Percentiles rank a stretch among this genome's conserved stretches.
These are phyloP conservation scores for Talaromyces ruber DNA, from an alignment of 495 filamentous ascomycete genomes.

Conservation along the genomic window DNA sequence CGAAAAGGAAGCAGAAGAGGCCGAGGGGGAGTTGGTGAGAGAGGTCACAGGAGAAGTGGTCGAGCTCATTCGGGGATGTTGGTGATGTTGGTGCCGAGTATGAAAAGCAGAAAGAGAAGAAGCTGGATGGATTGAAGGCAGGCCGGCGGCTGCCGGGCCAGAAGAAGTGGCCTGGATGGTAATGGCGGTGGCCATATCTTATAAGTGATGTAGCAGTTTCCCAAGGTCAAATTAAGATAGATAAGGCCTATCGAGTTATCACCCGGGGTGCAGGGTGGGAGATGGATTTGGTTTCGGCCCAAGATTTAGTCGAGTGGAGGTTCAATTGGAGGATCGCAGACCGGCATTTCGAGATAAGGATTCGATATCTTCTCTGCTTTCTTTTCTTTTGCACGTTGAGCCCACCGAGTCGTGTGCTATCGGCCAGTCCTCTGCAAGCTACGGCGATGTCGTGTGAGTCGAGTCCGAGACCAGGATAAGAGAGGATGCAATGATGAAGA, in stretches of 20 bases:
- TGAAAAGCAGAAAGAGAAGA: constrained; percentile 10
- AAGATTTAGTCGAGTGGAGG: not conserved
- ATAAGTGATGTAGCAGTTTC: not conserved
- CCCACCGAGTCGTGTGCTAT: not conserved
- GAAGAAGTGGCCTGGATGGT: constrained; percentile 23
- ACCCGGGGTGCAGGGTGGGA: not conserved
- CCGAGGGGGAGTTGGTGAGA: constrained; percentile 19
- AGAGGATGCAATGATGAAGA: not conserved
- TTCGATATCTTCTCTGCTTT: not conserved
- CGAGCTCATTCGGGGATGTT: constrained; percentile 16
- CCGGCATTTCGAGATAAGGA: not conserved
- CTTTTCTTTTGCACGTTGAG: not conserved
- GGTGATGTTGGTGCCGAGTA: constrained; percentile 9
- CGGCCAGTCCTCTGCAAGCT: not conserved
- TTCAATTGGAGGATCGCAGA: constrained; percentile 1
- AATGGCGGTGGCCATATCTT: constrained; percentile 35
- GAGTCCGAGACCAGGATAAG: not conserved
- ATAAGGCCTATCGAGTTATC: not conserved
- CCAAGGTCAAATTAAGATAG: not conserved
- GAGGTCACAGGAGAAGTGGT: constrained; percentile 22
- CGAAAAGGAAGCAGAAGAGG: constrained; percentile 11
- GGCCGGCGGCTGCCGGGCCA: constrained; percentile 11
- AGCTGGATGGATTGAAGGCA: not conserved
- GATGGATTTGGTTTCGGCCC: not conserved
- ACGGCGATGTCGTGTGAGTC: not conserved